Evolutionary conservation across 306 rosid genomes (phyloP).

Genomic region (Cucumis cinereus): DNA sequence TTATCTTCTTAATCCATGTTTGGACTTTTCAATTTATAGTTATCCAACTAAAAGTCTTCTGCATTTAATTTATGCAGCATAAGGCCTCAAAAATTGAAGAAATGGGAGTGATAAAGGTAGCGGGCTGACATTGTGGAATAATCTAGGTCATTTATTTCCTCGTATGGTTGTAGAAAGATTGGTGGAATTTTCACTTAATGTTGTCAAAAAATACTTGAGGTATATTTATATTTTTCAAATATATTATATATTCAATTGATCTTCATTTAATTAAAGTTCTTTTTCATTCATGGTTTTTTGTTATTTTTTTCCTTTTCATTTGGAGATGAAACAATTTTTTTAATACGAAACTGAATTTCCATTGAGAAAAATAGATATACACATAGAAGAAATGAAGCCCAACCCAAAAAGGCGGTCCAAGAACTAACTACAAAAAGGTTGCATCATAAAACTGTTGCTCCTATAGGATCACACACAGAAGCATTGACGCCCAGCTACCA

Average conservation of each 20-base stretch:
- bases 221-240: conserved; percentile 24
- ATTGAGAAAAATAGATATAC: not conserved
- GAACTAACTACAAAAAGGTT: not conserved
- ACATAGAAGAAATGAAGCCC: not conserved
- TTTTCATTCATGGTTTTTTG: not conserved
- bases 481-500: not conserved
- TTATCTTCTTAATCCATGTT: not conserved
- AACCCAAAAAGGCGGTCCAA: not conserved
- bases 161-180: conserved; percentile 52
- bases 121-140: conserved; percentile 48
- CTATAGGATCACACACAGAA: not conserved
- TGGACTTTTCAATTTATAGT: not conserved
- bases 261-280: not conserved
- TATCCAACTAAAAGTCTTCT: conserved; percentile 10
- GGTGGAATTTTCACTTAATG: conserved; percentile 45
- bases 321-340: not conserved
- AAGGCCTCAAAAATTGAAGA: conserved; percentile 84
- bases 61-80: conserved; percentile 44
- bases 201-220: conserved; percentile 54
- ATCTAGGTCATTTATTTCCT: conserved; percentile 43
- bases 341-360: not conserved
- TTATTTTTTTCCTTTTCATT: not conserved
- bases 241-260: conserved; percentile 7
- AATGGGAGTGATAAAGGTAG: conserved; percentile 74
- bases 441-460: not conserved